Conservation (phyloP, 2,329 filamentous ascomycete species). For the Aspergillus floridensis region DNA sequence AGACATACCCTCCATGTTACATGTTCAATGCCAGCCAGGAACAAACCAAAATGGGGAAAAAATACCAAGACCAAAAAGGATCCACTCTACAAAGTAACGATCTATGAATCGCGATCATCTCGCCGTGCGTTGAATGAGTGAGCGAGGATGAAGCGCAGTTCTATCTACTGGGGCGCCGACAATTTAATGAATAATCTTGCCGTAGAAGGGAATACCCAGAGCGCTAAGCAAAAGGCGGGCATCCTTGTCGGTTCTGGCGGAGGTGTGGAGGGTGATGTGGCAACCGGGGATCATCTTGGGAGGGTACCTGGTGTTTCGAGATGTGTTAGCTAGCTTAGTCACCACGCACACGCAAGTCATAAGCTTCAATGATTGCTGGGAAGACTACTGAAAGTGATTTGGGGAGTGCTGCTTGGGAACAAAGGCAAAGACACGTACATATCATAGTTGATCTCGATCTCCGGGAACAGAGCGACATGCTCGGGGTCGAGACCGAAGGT, state of each 20-base stretch:
- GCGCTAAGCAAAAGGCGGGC: slow-evolving; percentile 71
- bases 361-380: no score
- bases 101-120: background rate
- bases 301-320: slow-evolving; percentile 51
- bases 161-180: background rate
- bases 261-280: slow-evolving; percentile 79
- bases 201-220: slow-evolving; percentile 77
- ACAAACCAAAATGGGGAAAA: background rate
- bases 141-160: background rate
- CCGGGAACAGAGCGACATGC: slow-evolving; percentile 80
- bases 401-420: background rate
- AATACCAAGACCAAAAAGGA: background rate
- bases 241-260: slow-evolving; percentile 79
- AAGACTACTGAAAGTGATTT: background rate
- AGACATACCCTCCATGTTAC: slow-evolving; percentile 13
- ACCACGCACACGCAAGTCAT: background rate
- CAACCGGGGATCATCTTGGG: slow-evolving; percentile 79
- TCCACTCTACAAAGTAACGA: background rate
- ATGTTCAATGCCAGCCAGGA: slow-evolving; percentile 12
- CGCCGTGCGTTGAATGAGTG: background rate
- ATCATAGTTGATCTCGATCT: slow-evolving; percentile 92
- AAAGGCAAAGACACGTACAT: slow-evolving; percentile 56
- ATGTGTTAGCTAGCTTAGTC: background rate
- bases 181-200: slow-evolving; percentile 60
- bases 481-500: slow-evolving; percentile 74